Conservation (phyloP, 2,329 filamentous ascomycete species). For the Nemania sp. region DNA sequence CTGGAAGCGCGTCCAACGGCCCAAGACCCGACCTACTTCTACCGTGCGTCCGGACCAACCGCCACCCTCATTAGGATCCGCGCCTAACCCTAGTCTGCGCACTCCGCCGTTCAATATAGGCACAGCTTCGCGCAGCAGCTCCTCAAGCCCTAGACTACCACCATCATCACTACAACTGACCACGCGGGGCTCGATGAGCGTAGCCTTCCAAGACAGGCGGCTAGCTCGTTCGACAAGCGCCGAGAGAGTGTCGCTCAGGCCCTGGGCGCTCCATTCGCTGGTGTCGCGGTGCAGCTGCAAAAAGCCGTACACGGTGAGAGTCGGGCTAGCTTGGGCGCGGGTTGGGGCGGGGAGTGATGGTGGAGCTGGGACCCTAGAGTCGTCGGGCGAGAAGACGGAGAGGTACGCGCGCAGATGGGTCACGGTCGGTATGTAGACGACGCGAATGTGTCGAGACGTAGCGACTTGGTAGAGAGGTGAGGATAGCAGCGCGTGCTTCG, state of each 20-base stretch:
- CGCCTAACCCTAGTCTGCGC: conserved; percentile 45
- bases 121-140: conserved; percentile 54
- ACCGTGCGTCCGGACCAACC: conserved; percentile 63
- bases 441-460: conserved; percentile 67
- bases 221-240: conserved; percentile 63
- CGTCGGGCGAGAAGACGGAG: conserved; percentile 52
- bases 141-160: conserved; percentile 32
- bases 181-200: conserved; percentile 53
- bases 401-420: conserved; percentile 79
- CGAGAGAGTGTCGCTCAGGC: conserved; percentile 65
- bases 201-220: conserved; percentile 47
- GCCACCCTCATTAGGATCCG: conserved; percentile 55
- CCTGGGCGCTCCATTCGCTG: conserved; percentile 76
- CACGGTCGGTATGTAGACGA: conserved; percentile 75
- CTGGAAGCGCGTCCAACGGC: conserved; percentile 67
- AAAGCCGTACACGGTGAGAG: conserved; percentile 67
- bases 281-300: conserved; percentile 67
- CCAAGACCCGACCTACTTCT: conserved; percentile 58
- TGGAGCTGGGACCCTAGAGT: conserved; percentile 45
- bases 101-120: conserved; percentile 64
- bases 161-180: too few relatives aligned
- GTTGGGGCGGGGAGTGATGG: conserved; percentile 7
- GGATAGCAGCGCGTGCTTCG: conserved; percentile 52
- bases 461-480: conserved; percentile 71
- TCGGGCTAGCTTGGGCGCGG: conserved; percentile 35